Conservation (phyloP, 2,329 filamentous ascomycete species). For the Nothophaeocryptopus gaeumannii region DNA sequence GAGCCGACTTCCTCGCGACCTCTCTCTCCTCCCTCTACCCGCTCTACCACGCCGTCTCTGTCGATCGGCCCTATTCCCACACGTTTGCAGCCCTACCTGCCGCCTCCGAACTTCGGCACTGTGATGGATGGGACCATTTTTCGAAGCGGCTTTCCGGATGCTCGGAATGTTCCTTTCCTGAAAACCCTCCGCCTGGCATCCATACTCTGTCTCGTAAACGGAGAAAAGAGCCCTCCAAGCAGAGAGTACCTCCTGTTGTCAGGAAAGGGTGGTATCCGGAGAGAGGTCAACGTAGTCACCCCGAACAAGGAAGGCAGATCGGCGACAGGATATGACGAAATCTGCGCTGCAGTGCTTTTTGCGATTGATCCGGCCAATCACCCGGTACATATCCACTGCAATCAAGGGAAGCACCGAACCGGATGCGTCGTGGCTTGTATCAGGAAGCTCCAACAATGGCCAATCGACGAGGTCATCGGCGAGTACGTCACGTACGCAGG, state of each 20-base stretch:
- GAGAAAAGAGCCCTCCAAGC: no score
- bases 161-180: conserved; percentile 69
- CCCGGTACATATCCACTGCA: conserved; percentile 85
- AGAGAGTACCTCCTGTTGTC: no score
- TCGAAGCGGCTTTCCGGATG: conserved; percentile 74
- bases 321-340: conserved; percentile 60
- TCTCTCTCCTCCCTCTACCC: conserved; percentile 27
- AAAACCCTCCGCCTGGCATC: conserved; percentile 69
- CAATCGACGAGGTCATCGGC: conserved; percentile 58
- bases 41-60: conserved; percentile 21
- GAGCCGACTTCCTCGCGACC: conserved; percentile 22
- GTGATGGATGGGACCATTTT: conserved; percentile 72
- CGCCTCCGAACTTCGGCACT: conserved; percentile 73
- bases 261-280: conserved; percentile 58
- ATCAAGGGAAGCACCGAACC: conserved; percentile 90
- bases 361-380: conserved; percentile 71
- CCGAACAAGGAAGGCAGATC: conserved; percentile 78
- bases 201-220: conserved; percentile 58
- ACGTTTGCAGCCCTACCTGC: conserved; percentile 39
- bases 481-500: conserved; percentile 68
- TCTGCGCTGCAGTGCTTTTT: conserved; percentile 68
- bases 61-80: conserved; percentile 27
- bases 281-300: conserved; percentile 72
- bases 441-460: conserved; percentile 69
- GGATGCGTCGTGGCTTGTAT: conserved; percentile 83